These are phyloP conservation scores for Cyamopsis tetragonoloba DNA, from an alignment of 306 rosid genomes.

Conservation along the genomic window DNA sequence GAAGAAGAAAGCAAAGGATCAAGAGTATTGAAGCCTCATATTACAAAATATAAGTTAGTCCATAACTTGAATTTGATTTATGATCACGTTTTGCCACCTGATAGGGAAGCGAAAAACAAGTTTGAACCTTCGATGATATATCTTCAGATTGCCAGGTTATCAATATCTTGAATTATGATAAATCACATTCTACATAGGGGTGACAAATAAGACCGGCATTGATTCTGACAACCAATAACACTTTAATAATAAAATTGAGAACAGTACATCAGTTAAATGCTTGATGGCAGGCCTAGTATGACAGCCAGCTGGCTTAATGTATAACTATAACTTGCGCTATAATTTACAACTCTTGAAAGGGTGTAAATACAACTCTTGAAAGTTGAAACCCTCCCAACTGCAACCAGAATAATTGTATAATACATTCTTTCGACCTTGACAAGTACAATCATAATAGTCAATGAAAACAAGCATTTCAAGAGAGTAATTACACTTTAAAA, in stretches of 20 bases:
- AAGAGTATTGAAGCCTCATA: not conserved
- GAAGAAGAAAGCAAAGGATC: not conserved
- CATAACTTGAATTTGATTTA: not conserved
- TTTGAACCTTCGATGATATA: not conserved
- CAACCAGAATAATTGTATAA: constrained; percentile 23
- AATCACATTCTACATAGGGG: not conserved
- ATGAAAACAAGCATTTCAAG: constrained; percentile 25
- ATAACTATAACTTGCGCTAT: not conserved
- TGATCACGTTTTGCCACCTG: not conserved
- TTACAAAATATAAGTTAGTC: not conserved
- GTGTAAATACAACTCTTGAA: constrained; percentile 26
- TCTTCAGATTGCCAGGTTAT: not conserved
- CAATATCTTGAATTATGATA: not conserved
- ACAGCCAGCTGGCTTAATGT: constrained; percentile 27
- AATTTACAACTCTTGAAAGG: constrained; percentile 30
- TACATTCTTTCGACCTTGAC: constrained; percentile 33
- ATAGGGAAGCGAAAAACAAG: not conserved
- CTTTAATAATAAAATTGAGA: constrained; percentile 22
- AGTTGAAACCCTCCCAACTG: constrained; percentile 22
- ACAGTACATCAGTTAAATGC: constrained; percentile 8
- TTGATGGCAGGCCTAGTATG: constrained; percentile 19
- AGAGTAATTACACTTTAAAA: constrained; percentile 23
- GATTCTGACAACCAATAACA: constrained; percentile 7
- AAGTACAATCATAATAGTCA: constrained; percentile 28
- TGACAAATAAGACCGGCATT: constrained; percentile 13